Evolutionary conservation across 306 rosid species (phyloP), one percentile per base, ranked within the genome.

Genomic region (Prunus fruticosa): DNA sequence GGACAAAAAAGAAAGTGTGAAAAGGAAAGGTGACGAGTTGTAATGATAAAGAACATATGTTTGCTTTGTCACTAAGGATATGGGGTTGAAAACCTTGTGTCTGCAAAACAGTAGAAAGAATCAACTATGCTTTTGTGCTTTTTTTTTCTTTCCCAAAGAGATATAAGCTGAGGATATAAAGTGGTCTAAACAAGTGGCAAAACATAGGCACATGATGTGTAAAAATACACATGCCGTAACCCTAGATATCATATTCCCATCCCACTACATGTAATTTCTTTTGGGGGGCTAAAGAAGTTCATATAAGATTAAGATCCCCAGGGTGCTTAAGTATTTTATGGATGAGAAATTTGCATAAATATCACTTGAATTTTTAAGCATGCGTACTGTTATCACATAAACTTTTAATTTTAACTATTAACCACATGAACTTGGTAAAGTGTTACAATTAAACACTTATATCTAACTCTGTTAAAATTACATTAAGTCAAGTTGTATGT

Each of bases 51-150:
- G 74, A 69, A 73, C 83, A 86, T 84, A 84, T 66, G 83, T 81
- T 87, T 88, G 49, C 97, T 90, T 92, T 88, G 91, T 77, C 79
- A 84, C 71, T 65, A 88, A 90, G 96, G 81, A 84, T 63, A 60
- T 25, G 64, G 82, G 79, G 69, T 46, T 60, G 77, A 73, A 70
- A 60, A 82, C 67, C 57, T 41, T 68, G 70, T 71, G 64, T 64
- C 70, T 47, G 25, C 28, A 41, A 34, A 58, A 51, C 32, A 74
- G 11, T 72, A 20, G 53, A 78, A 83, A 81, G 80, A 81, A 78
- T 79, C 76, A 69, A 15, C 65, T 12, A 47, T 72, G 84, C 72
- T 86, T 89, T 80, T 80, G 46, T 79, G 80, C 72, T 32, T 76
- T 67, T 76, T 67, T 79, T 77, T 65, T 71, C 80, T 84, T 81